Conservation (phyloP, 2,329 filamentous ascomycete species). For the Fusarium redolens region DNA sequence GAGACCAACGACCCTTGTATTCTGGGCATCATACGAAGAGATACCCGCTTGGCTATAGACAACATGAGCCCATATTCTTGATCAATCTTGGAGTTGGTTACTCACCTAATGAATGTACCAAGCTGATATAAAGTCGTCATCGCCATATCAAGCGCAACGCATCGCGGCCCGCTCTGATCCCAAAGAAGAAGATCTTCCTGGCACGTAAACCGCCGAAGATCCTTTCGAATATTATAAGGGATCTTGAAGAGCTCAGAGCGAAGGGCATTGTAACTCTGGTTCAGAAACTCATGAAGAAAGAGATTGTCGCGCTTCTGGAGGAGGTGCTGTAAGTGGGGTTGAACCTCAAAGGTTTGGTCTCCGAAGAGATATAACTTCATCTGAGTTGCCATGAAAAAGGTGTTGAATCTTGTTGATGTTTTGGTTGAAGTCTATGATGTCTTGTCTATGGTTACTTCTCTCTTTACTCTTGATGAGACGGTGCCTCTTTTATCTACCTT, state of each 20-base stretch:
- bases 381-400: conserved; percentile 24
- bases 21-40: conserved; percentile 31
- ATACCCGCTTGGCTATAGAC: conserved; percentile 15
- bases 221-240: conserved; percentile 23
- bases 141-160: conserved; percentile 37
- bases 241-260: conserved; percentile 31
- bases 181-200: conserved; percentile 33
- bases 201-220: conserved; percentile 34
- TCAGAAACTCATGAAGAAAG: conserved; percentile 35
- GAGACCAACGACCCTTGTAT: conserved; percentile 30
- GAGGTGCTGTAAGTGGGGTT: conserved; percentile 26
- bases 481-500: conserved; percentile 12
- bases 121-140: conserved; percentile 39
- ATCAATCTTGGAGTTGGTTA: accelerated
- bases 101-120: conserved; percentile 32
- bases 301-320: conserved; percentile 38
- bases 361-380: conserved; percentile 35
- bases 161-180: conserved; percentile 32
- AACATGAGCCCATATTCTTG: too few species aligned
- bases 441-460: conserved; percentile 4
- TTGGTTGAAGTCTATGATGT: conserved; percentile 20
- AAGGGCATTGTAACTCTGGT: conserved; percentile 31
- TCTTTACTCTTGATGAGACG: neutral
- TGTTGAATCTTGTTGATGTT: conserved; percentile 34
- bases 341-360: conserved; percentile 36